Evolutionary conservation across 129 eudicot genomes (phyloP).

Genomic region (Arctium minus): DNA sequence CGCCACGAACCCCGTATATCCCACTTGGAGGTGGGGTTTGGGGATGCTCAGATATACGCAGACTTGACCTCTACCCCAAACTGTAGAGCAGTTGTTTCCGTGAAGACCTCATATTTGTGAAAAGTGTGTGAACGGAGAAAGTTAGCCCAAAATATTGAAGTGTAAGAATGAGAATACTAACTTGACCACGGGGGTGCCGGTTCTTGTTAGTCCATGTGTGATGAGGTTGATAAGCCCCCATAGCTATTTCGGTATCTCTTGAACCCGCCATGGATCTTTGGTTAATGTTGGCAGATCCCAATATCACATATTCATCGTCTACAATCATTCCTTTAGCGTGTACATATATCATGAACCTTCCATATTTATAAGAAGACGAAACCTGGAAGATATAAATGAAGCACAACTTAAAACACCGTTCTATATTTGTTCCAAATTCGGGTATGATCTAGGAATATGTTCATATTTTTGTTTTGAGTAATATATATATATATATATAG

Average conservation of each 20-base stretch:
- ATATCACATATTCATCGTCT: constrained; percentile 47
- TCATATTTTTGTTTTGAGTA: no score
- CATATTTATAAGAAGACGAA: constrained; percentile 49
- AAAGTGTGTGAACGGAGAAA: not conserved
- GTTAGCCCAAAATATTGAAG: not conserved
- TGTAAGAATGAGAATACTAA: constrained; percentile 21
- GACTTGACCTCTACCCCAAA: not conserved
- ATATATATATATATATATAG: not conserved
- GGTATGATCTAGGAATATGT: no score
- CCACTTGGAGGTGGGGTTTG: not conserved
- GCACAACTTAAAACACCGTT: not conserved
- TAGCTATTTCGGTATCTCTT: constrained; percentile 96
- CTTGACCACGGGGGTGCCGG: constrained; percentile 79
- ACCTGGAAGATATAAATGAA: constrained; percentile 31
- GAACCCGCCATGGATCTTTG: constrained; percentile 91
- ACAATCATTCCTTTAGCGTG: constrained; percentile 59
- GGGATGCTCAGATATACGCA: not conserved
- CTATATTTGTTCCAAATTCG: not conserved
- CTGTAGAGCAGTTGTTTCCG: not conserved
- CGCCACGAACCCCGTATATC: no score
- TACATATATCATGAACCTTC: constrained; percentile 56
- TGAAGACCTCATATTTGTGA: not conserved
- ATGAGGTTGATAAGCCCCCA: constrained; percentile 91
- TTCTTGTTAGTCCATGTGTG: constrained; percentile 65
- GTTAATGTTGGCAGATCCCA: constrained; percentile 47